A percentile compares a stretch with the other conserved stretches of the same genome.
Conservation (phyloP, 768 basidiomycete species). For the Lentinus tigrinus region DNA sequence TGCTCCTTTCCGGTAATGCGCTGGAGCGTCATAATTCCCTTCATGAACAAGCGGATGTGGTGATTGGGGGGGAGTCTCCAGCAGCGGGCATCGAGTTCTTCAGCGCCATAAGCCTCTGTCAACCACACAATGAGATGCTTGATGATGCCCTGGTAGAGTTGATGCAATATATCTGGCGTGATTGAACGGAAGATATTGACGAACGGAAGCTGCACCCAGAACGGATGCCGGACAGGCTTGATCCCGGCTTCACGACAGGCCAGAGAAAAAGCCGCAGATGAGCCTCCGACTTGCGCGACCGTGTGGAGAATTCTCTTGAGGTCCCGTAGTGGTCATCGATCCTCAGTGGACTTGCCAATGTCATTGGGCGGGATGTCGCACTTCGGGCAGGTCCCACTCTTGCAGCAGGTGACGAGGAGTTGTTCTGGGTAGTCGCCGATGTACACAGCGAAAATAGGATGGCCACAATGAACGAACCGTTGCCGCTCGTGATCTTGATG, state of each 20-base stretch:
- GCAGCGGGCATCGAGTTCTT: not conserved
- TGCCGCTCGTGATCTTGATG: constrained; percentile 19
- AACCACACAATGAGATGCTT: constrained; percentile 21
- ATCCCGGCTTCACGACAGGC: constrained; percentile 17
- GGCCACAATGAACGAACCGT: constrained; percentile 19
- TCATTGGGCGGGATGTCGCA: constrained; percentile 11
- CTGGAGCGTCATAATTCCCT: constrained; percentile 31
- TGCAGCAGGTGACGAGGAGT: constrained; percentile 16
- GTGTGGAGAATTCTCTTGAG: constrained; percentile 4
- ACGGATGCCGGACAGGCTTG: constrained; percentile 22
- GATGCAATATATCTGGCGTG: constrained; percentile 29
- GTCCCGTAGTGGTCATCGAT: constrained; percentile 19
- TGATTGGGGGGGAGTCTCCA: constrained; percentile 35
- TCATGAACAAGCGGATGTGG: constrained; percentile 32
- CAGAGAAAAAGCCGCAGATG: not conserved
- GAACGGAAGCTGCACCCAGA: constrained; percentile 25
- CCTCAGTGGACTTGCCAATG: constrained; percentile 25
- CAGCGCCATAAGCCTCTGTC: not conserved
- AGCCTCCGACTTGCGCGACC: not conserved
- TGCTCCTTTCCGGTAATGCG: constrained; percentile 25
- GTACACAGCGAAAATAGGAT: constrained; percentile 23
- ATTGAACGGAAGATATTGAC: constrained; percentile 23
- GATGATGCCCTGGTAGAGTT: constrained; percentile 27
- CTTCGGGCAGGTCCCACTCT: constrained; percentile 16
- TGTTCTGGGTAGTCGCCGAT: constrained; percentile 27